Evolutionary conservation across 2,329 filamentous ascomycete species (phyloP).

Genomic region (Rhexocercosporidium sp.): DNA sequence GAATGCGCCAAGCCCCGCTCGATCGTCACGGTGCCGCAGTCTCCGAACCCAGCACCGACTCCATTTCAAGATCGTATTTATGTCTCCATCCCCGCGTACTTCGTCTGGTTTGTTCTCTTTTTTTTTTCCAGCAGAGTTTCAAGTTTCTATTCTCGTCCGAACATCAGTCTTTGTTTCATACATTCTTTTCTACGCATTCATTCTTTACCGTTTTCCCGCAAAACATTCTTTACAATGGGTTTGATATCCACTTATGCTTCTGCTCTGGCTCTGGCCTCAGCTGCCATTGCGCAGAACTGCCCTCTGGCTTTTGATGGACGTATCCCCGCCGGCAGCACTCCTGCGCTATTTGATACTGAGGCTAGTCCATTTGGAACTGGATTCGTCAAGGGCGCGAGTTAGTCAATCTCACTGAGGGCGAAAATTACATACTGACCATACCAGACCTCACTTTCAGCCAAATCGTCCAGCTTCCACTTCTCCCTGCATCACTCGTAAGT

Average conservation of each 20-base stretch:
- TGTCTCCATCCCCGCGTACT: neutral
- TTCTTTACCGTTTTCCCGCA: neutral
- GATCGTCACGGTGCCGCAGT: neutral
- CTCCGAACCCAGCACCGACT: neutral
- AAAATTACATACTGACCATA: conserved; percentile 9
- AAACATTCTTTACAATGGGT: conserved; percentile 15
- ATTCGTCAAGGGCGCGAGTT: conserved; percentile 57
- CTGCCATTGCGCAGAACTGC: conserved; percentile 42
- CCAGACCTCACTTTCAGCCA: conserved; percentile 55
- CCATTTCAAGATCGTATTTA: neutral
- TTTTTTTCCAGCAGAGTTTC: conserved; percentile 8
- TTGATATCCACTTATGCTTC: conserved; percentile 22
- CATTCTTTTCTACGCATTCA: neutral
- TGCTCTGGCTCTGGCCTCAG: conserved; percentile 26
- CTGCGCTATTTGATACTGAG: conserved; percentile 48
- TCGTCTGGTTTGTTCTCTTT: neutral
- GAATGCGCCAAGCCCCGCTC: conserved; percentile 1
- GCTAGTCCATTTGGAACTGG: conserved; percentile 55
- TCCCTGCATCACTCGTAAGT: conserved; percentile 47
- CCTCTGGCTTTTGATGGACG: conserved; percentile 54
- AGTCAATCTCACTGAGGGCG: conserved; percentile 8
- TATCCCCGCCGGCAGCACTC: conserved; percentile 46
- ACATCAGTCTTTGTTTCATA: conserved; percentile 5
- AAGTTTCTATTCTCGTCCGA: neutral
- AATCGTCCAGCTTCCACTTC: conserved; percentile 54